A percentile compares a stretch with the other conserved stretches of the same genome.
Evolutionary conservation across 1,284 basidiomycete species (phyloP).

Genomic region (Cerioporus squamosus): DNA sequence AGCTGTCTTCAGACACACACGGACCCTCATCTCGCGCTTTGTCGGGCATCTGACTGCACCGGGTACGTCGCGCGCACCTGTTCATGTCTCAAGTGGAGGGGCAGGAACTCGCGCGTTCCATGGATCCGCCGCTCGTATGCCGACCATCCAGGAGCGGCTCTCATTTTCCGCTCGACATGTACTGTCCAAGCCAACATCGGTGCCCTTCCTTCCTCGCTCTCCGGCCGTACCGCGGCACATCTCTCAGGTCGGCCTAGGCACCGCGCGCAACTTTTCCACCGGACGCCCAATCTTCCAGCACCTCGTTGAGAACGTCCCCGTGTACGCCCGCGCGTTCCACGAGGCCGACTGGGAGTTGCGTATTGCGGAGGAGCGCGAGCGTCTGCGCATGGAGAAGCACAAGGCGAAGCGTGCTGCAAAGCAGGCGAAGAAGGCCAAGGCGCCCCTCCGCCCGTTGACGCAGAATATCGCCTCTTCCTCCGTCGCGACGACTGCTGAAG

Average conservation of each 20-base stretch:
- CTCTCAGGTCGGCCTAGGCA: slow-evolving; percentile 71
- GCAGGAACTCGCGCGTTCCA: slow-evolving; percentile 41
- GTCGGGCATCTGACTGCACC: slow-evolving; percentile 62
- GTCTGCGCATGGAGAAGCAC: slow-evolving; percentile 36
- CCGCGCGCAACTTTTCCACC: slow-evolving; percentile 72
- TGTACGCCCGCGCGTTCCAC: slow-evolving; percentile 67
- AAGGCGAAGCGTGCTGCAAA: slow-evolving; percentile 27
- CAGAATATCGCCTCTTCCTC: slow-evolving; percentile 2
- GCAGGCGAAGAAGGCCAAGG: slow-evolving; percentile 29
- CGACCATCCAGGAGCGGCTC: slow-evolving; percentile 40
- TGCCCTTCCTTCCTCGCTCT: slow-evolving; percentile 58
- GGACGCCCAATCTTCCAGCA: slow-evolving; percentile 76
- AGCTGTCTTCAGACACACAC: slow-evolving; percentile 56
- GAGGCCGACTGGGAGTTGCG: slow-evolving; percentile 72
- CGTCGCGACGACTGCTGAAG: slow-evolving; percentile 26
- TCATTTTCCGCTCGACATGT: slow-evolving; percentile 54
- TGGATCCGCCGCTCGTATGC: slow-evolving; percentile 32
- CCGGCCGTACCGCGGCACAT: slow-evolving; percentile 53
- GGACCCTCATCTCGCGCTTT: slow-evolving; percentile 56
- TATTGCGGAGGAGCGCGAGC: slow-evolving; percentile 47
- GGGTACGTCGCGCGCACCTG: slow-evolving; percentile 46
- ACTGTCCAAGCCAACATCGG: slow-evolving; percentile 44
- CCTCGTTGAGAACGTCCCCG: slow-evolving; percentile 74
- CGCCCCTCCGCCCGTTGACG: slow-evolving; percentile 10
- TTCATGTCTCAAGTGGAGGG: slow-evolving; percentile 25